A percentile compares a stretch with the other conserved stretches of the same genome.
These are phyloP conservation scores for Trichoderma harzianum DNA, from an alignment of 2,329 filamentous ascomycete species.

Conservation along the genomic window DNA sequence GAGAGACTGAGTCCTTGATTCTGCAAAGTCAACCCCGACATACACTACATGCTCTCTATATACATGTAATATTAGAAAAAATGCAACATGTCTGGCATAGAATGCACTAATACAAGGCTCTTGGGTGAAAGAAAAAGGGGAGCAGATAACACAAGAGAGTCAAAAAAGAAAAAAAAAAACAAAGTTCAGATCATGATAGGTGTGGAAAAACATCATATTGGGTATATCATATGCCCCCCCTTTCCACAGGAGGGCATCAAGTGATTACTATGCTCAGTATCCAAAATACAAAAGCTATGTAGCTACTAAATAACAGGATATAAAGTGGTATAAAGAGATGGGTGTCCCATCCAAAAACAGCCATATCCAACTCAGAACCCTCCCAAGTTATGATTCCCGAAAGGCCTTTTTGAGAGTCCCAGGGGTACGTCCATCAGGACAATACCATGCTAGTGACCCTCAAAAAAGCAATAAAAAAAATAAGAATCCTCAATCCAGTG, in stretches of 20 bases:
- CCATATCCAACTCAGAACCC: not conserved
- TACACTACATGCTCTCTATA: not conserved
- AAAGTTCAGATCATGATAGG: not conserved
- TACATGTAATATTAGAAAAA: constrained; percentile 2
- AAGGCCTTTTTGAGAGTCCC: not conserved
- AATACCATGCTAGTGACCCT: not conserved
- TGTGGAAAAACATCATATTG: not conserved
- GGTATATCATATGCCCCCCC: not conserved
- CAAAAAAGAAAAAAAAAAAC: not conserved
- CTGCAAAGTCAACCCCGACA: not conserved
- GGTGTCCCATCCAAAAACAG: not conserved
- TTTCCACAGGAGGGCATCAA: not conserved
- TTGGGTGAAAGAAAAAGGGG: not conserved
- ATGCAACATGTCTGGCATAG: not conserved
- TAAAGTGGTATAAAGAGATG: not conserved
- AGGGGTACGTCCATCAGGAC: not conserved
- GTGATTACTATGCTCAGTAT: not conserved
- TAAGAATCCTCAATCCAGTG: not conserved
- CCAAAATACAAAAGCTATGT: not conserved
- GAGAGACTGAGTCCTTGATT: constrained; percentile 69
- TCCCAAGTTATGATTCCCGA: not conserved
- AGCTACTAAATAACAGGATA: not conserved
- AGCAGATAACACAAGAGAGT: not conserved
- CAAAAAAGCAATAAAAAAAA: not conserved
- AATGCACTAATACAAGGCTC: not conserved